Percentiles rank a stretch among this genome's conserved stretches.
Conservation (phyloP, 1,284 basidiomycete species). For the Tilletia indica region DNA sequence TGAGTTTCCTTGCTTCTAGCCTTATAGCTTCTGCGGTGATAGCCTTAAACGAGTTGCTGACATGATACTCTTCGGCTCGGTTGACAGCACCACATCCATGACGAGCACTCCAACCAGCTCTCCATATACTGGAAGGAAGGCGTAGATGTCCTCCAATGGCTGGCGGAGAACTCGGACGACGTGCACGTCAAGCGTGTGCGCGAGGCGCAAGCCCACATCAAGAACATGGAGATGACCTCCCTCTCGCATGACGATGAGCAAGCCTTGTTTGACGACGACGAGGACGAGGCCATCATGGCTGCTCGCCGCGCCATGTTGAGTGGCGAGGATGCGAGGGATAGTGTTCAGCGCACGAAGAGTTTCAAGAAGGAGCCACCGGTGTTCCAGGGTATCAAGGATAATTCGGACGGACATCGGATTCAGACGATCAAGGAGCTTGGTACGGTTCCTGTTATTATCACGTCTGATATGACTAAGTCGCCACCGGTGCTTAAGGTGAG, state of each 20-base stretch:
- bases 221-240: conserved; percentile 45
- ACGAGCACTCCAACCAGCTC: conserved; percentile 83
- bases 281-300: conserved; percentile 27
- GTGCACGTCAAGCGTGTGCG: conserved; percentile 49
- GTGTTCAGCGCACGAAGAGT: conserved; percentile 32
- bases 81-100: conserved; percentile 80
- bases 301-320: conserved; percentile 31
- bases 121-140: conserved; percentile 69
- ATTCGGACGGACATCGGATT: conserved; percentile 24
- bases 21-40: no score
- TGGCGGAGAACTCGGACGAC: conserved; percentile 83
- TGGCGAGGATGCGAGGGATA: conserved; percentile 35
- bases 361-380: conserved; percentile 30
- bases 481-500: conserved; percentile 51
- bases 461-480: conserved; percentile 47
- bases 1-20: background rate
- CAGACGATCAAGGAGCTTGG: conserved; percentile 45
- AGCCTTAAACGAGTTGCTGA: no score
- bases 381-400: conserved; percentile 31
- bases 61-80: background rate
- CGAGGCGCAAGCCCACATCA: conserved; percentile 35
- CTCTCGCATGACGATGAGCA: conserved; percentile 45
- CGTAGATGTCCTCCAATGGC: conserved; percentile 83
- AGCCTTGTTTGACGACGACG: conserved; percentile 45
- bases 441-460: conserved; percentile 46